Evolutionary conservation across 2,329 filamentous ascomycete genomes (phyloP).

Genomic region (Corynespora cassiicola): DNA sequence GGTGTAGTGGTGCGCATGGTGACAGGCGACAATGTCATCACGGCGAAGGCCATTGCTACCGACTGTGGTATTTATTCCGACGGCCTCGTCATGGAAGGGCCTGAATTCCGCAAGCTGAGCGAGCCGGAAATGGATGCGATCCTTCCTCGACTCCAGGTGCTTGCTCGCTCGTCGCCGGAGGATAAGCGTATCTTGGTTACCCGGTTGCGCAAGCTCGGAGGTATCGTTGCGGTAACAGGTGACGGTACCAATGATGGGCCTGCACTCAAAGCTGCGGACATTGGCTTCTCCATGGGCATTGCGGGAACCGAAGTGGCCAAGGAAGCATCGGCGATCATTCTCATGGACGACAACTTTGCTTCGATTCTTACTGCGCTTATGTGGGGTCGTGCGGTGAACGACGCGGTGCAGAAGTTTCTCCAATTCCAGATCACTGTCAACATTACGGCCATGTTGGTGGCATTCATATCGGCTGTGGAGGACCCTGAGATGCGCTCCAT

Average conservation of each 20-base stretch:
- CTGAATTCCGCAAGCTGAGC: constrained; percentile 74
- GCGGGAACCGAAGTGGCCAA: constrained; percentile 81
- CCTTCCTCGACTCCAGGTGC: constrained; percentile 72
- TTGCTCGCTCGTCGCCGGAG: constrained; percentile 76
- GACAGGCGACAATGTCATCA: constrained; percentile 78
- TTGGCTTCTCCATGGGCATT: constrained; percentile 84
- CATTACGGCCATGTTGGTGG: constrained; percentile 70
- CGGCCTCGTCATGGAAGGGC: constrained; percentile 76
- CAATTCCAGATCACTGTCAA: constrained; percentile 73
- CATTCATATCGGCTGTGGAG: constrained; percentile 69
- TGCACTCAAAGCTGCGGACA: constrained; percentile 77
- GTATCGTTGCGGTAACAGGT: constrained; percentile 81
- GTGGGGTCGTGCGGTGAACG: constrained; percentile 63
- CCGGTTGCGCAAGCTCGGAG: constrained; percentile 72
- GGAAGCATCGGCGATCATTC: constrained; percentile 79
- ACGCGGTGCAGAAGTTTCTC: constrained; percentile 42
- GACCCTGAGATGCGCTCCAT: constrained; percentile 63
- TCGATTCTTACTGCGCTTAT: constrained; percentile 80
- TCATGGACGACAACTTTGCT: constrained; percentile 86
- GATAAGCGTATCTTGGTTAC: constrained; percentile 78
- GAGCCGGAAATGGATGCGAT: constrained; percentile 69
- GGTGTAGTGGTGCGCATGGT: constrained; percentile 82
- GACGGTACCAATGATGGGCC: constrained; percentile 83
- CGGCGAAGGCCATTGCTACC: constrained; percentile 74
- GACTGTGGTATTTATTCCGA: constrained; percentile 76